Conservation (phyloP, 2,329 filamentous ascomycete genomes). For the Lachnellula subtilissima region DNA sequence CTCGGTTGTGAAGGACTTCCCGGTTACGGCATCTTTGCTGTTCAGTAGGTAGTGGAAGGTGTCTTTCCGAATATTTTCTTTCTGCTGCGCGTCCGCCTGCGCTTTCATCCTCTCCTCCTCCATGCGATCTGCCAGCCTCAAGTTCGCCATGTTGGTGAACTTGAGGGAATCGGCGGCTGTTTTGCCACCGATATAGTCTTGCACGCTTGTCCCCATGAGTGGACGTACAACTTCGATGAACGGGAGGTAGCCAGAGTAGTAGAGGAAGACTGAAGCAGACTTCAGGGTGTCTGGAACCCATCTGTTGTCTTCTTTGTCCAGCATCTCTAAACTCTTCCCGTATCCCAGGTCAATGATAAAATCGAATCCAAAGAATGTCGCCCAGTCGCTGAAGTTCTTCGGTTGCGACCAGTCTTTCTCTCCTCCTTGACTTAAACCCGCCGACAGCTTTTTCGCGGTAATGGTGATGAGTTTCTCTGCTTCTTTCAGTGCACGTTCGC, state of each 20-base stretch:
- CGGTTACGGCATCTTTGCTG: constrained; percentile 14
- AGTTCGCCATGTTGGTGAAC: constrained; percentile 7
- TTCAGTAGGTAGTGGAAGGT: constrained; percentile 19
- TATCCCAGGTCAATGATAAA: constrained; percentile 41
- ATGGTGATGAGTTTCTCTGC: constrained; percentile 25
- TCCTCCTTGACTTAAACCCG: neutral
- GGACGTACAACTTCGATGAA: constrained; percentile 10
- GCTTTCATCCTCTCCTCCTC: constrained; percentile 37
- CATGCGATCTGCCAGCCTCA: constrained; percentile 5
- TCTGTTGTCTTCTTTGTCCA: constrained; percentile 17
- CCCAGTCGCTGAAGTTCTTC: constrained; percentile 31
- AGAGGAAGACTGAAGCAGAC: constrained; percentile 9
- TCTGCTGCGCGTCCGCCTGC: neutral
- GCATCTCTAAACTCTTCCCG: constrained; percentile 36
- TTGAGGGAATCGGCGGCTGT: constrained; percentile 8
- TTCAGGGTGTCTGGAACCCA: constrained; percentile 13
- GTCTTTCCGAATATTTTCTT: constrained; percentile 9
- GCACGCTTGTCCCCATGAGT: constrained; percentile 3
- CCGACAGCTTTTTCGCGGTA: constrained; percentile 3
- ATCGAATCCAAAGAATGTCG: constrained; percentile 35
- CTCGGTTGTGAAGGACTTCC: constrained; percentile 9
- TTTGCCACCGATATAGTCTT: constrained; percentile 9
- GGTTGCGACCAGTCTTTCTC: constrained; percentile 13
- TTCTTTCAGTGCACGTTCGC: constrained; percentile 28
- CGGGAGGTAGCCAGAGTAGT: constrained; percentile 13